Conservation (phyloP, 345 rosid species). For the Ricinus communis region DNA sequence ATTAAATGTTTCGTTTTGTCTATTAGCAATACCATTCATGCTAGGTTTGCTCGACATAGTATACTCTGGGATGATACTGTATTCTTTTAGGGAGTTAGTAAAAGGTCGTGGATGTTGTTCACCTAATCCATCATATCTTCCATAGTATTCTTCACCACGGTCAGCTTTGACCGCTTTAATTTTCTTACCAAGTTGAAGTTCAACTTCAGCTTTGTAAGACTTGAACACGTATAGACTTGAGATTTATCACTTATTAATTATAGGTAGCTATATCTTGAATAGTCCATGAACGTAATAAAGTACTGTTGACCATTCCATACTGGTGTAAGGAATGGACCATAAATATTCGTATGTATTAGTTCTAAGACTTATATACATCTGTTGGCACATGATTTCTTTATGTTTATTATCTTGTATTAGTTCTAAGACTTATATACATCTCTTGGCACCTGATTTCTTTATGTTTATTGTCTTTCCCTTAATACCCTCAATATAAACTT, state of each 20-base stretch:
- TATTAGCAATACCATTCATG: neutral
- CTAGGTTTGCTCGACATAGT: neutral
- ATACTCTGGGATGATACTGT: neutral
- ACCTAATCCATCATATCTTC: no score
- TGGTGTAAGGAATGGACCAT: no score
- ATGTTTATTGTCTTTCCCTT: neutral
- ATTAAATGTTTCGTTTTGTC: neutral
- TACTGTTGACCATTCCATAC: neutral
- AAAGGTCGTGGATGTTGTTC: neutral
- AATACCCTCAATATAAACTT: neutral
- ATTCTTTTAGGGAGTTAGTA: neutral
- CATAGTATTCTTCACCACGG: no score
- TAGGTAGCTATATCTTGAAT: neutral
- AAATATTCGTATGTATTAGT: no score
- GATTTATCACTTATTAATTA: neutral
- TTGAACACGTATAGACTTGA: neutral
- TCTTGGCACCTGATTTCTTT: no score
- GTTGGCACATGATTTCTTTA: no score
- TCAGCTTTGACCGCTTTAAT: no score
- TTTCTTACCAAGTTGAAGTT: no score
- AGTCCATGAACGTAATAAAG: neutral
- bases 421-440: no score
- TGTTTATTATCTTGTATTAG: no score
- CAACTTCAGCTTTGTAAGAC: no score
- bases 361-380: no score